Evolutionary conservation across 768 basidiomycete species (phyloP).

Genomic region (Mycena leptocephala): DNA sequence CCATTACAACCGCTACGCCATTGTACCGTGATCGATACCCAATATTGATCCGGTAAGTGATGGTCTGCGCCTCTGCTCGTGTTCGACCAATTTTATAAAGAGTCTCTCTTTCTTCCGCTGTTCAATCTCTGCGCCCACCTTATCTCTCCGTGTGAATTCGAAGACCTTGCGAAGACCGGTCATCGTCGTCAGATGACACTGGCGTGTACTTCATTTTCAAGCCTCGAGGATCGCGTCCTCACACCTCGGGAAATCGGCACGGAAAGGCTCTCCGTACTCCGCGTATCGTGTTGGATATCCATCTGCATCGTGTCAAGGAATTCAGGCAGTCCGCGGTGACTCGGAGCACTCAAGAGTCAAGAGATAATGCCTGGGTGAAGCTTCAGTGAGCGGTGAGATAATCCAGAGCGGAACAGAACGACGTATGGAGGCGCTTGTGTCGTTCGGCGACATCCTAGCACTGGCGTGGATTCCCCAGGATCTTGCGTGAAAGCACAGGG

Average conservation of each 20-base stretch:
- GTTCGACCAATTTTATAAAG: too few species aligned
- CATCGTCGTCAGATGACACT: background rate
- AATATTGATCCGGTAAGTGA: background rate
- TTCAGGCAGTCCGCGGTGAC: too few species aligned
- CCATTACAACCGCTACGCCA: conserved; percentile 88
- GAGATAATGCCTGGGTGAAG: too few species aligned
- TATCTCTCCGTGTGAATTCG: background rate
- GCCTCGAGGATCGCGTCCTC: background rate
- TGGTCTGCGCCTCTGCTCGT: background rate
- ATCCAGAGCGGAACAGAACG: background rate
- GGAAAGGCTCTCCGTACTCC: background rate
- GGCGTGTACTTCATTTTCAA: background rate
- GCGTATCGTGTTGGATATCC: background rate
- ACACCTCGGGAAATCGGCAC: background rate
- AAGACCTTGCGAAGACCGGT: background rate
- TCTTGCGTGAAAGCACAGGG: conserved; percentile 7
- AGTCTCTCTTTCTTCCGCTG: too few species aligned
- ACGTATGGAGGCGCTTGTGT: background rate
- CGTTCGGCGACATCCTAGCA: conserved; percentile 9
- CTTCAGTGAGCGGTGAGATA: background rate
- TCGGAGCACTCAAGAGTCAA: too few species aligned
- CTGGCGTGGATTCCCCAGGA: background rate
- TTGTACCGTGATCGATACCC: conserved; percentile 37
- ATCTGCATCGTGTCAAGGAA: background rate
- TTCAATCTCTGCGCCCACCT: background rate